Evolutionary conservation across 2,329 filamentous ascomycete species (phyloP).

Genomic region (Pyricularia pennisetigena): DNA sequence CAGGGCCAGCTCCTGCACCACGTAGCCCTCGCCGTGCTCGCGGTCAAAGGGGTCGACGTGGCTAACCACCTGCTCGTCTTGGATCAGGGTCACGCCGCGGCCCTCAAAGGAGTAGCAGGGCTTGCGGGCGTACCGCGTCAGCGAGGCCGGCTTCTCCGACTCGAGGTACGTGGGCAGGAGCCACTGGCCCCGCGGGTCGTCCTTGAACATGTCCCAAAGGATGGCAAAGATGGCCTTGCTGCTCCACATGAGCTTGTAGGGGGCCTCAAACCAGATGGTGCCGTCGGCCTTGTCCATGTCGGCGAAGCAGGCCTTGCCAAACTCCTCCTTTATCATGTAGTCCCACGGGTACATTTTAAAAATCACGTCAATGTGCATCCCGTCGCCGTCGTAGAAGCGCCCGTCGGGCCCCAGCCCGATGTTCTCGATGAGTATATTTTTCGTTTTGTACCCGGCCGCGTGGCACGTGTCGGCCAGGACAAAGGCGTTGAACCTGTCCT

Average conservation of each 20-base stretch:
- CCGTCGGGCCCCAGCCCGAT: neutral
- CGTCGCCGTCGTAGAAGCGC: neutral
- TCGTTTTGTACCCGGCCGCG: neutral
- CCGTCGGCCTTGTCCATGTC: conserved; percentile 1
- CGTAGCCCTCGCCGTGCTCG: neutral
- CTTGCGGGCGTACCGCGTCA: neutral
- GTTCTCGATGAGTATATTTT: neutral
- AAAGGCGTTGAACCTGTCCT: conserved; percentile 1
- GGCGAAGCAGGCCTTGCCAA: conserved; percentile 1
- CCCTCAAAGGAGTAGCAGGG: conserved; percentile 1
- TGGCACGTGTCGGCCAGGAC: neutral
- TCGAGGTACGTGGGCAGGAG: conserved; percentile 2
- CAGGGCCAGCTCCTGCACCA: conserved; percentile 1
- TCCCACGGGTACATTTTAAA: conserved; percentile 3
- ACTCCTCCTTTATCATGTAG: neutral
- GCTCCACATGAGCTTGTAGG: conserved; percentile 3
- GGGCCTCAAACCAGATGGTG: neutral
- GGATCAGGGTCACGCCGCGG: neutral
- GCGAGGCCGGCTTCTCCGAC: neutral
- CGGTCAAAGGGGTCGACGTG: neutral
- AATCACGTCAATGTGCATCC: neutral
- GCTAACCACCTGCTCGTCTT: neutral
- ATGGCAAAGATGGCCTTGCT: conserved; percentile 3
- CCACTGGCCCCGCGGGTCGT: neutral
- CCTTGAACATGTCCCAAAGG: conserved; percentile 1